Conservation (phyloP, 148 eudicot species). For the Persicaria maculosa region DNA sequence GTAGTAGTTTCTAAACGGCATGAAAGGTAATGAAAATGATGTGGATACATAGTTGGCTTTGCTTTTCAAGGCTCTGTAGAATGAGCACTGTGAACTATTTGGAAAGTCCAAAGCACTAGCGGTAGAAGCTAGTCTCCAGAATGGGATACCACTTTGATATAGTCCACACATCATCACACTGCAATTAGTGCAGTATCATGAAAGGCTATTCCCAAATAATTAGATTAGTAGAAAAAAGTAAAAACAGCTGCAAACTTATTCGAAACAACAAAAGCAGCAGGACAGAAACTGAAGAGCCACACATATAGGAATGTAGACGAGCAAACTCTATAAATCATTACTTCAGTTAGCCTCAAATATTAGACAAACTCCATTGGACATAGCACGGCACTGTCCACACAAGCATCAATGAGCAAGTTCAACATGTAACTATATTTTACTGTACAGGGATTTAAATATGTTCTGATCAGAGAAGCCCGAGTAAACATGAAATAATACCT, state of each 20-base stretch:
- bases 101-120: too few species aligned
- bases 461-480: neutral
- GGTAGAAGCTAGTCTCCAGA: too few species aligned
- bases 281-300: neutral
- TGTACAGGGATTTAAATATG: neutral
- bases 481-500: constrained; percentile 40
- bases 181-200: neutral
- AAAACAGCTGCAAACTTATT: neutral
- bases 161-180: neutral
- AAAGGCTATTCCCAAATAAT: neutral
- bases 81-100: too few species aligned
- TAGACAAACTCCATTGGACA: neutral
- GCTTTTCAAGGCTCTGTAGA: too few species aligned
- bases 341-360: neutral
- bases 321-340: neutral
- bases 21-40: neutral
- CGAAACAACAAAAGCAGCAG: neutral
- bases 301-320: neutral
- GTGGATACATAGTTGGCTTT: too few species aligned
- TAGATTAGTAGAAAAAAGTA: neutral
- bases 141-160: neutral
- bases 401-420: constrained; percentile 1
- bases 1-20: neutral
- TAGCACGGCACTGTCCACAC: neutral
- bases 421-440: neutral